phyloP scores from a whole-genome alignment of 2,329 filamentous ascomycete genomes.

The Periconia sp. region DNA sequence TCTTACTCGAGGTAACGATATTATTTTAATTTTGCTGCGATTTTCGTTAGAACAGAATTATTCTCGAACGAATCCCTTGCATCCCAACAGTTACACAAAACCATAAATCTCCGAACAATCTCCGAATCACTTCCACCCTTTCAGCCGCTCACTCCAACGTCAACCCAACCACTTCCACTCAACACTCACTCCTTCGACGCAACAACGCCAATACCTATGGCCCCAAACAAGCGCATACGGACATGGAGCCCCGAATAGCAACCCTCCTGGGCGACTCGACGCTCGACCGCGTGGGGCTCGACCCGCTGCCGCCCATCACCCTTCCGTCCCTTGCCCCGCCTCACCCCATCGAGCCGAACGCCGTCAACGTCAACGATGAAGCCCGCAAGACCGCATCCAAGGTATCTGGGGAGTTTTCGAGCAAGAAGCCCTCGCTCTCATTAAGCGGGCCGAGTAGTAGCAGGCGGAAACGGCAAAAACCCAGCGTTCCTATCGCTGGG shows the following conservation, averaged over 20 bases:
- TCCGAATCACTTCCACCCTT: too few species aligned
- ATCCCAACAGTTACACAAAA: too few species aligned
- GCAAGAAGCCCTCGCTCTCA: constrained; percentile 2
- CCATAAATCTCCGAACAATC: too few species aligned
- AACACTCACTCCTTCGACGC: too few species aligned
- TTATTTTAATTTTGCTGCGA: too few species aligned
- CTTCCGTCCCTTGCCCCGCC: constrained; percentile 7
- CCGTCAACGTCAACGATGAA: constrained; percentile 12
- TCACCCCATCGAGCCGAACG: constrained; percentile 17
- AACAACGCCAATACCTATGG: constrained; percentile 1
- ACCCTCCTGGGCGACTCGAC: constrained; percentile 23
- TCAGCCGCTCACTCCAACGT: too few species aligned
- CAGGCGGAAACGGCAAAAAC: constrained; percentile 13
- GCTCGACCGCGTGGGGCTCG: constrained; percentile 15
- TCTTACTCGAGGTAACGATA: too few species aligned
- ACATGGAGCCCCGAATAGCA: constrained; percentile 34
- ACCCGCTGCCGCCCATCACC: constrained; percentile 13
- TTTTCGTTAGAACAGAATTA: too few species aligned
- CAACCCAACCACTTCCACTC: too few species aligned
- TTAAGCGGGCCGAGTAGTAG: background rate
- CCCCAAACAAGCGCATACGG: background rate
- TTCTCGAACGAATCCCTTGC: too few species aligned
- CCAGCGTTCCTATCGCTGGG: constrained; percentile 38
- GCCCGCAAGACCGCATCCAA: constrained; percentile 6
- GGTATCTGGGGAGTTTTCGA: too few species aligned